These are phyloP conservation scores for Pezicula neosporulosa DNA, from an alignment of 2,329 filamentous ascomycete genomes.

Conservation along the genomic window DNA sequence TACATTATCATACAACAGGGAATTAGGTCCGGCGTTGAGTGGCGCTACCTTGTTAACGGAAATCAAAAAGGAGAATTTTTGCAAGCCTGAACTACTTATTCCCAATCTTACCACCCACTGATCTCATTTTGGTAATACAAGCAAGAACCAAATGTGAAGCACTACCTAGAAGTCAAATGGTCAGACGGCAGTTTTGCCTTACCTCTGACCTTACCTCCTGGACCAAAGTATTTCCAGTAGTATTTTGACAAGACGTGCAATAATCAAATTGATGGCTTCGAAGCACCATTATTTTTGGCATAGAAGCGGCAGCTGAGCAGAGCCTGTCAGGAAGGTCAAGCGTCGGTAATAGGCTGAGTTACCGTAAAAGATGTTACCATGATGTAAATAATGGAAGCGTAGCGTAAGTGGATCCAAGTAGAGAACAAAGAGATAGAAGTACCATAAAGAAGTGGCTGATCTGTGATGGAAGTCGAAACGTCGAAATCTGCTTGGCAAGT, in stretches of 20 bases:
- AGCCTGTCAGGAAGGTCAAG: neutral
- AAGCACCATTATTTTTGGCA: no score
- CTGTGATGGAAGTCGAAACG: neutral
- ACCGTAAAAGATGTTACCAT: slow-evolving; percentile 8
- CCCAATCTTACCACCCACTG: slow-evolving; percentile 23
- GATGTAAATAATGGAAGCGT: slow-evolving; percentile 3
- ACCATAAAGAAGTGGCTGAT: neutral
- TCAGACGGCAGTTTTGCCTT: slow-evolving; percentile 35
- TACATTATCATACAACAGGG: slow-evolving; percentile 30
- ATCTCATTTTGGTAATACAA: slow-evolving; percentile 25
- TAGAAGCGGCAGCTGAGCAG: no score
- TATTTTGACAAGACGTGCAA: no score
- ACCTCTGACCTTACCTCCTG: slow-evolving; percentile 54
- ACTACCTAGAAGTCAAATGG: slow-evolving; percentile 19
- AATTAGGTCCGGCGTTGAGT: slow-evolving; percentile 25
- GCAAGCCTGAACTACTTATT: slow-evolving; percentile 17
- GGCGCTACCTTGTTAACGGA: slow-evolving; percentile 25
- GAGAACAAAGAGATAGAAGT: neutral
- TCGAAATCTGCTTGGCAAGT: slow-evolving; percentile 12
- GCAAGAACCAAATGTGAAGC: slow-evolving; percentile 16
- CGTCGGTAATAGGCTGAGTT: slow-evolving; percentile 12
- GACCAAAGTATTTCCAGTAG: slow-evolving; percentile 13
- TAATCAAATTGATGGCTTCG: no score
- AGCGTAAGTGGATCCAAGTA: neutral
- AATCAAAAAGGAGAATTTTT: slow-evolving; percentile 24